Evolutionary conservation across 345 rosid species (phyloP), one percentile per base, ranked within the genome.

Genomic region (Streptanthus diversifolius): DNA sequence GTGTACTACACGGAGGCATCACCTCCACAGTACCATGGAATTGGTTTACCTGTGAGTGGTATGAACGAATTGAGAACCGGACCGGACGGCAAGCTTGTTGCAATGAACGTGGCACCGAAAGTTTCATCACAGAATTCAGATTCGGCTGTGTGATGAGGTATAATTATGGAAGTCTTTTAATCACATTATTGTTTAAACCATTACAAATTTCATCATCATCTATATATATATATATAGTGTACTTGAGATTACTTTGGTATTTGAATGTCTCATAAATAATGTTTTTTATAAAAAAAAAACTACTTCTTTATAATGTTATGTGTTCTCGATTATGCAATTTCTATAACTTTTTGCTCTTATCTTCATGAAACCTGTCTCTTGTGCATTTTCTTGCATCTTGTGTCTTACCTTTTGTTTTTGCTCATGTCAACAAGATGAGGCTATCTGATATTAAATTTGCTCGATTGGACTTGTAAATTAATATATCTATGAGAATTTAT

Each of bases 11-110:
- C 79, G 0, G 79, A 68, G 14, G 74, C 74, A 68, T 25, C 81
- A 17, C 82, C 81, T 5, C 82, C 82, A 19, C 87, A 77, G 69
- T 87, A 83, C 51, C 93, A 85, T 56, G 95, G 88, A 7, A 80
- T 73, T 56, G 90, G 87, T 11, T 65, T 80, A 56, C 79, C 85
- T 1, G 85, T 73, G 43, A 80, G 70, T 24, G 87, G 83, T 25
- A 29, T 66, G 67, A 55, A 14, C 5, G 72, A 66, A 55, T 0
- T 74, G 61, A 74, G 73, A 74, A 74, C 55, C 17, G 73, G 79
- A 52, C 74, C 79, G 0, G 79, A 68, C 33, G 65, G 79, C 5
- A 75, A 75, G 79, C 41, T 68, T 25, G 58, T 62, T 43, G 59
- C 79, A 13, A 52, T 68, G 57, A 75, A 75, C 44, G 61, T 68